Evolutionary conservation across 805 yeast species (phyloP).

Genomic region (Ogataea parapolymorpha): DNA sequence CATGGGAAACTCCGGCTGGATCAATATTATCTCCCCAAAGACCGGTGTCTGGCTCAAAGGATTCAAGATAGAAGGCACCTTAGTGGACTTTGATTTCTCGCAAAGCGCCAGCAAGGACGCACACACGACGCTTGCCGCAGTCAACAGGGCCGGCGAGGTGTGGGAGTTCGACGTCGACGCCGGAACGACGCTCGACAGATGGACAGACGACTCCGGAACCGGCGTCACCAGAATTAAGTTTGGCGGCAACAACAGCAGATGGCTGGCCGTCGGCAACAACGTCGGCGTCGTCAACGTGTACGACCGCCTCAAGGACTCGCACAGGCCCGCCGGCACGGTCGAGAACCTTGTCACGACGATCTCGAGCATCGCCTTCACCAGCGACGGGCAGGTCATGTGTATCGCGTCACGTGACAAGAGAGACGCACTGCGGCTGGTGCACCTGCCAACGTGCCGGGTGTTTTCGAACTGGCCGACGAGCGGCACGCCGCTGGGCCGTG

Average conservation of each 20-base stretch:
- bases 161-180: conserved; percentile 73
- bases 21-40: conserved; percentile 69
- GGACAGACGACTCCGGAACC: conserved; percentile 85
- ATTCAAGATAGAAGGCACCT: conserved; percentile 82
- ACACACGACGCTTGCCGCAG: conserved; percentile 44
- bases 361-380: conserved; percentile 67
- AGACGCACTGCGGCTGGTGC: conserved; percentile 84
- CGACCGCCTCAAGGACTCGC: conserved; percentile 44
- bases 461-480: conserved; percentile 97
- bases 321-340: conserved; percentile 55
- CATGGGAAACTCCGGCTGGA: conserved; percentile 87
- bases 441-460: conserved; percentile 81
- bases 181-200: conserved; percentile 54
- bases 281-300: conserved; percentile 89
- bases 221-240: conserved; percentile 75
- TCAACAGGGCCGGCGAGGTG: conserved; percentile 79
- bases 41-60: conserved; percentile 88
- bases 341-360: conserved; percentile 83
- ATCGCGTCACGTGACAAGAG: conserved; percentile 81
- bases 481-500: conserved; percentile 94
- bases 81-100: conserved; percentile 77
- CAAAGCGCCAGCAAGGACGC: conserved; percentile 30
- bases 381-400: conserved; percentile 86
- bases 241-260: conserved; percentile 68
- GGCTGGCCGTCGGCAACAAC: conserved; percentile 85